phyloP scores from a whole-genome alignment of 1,284 basidiomycete species.

The Mrakiaceae sp. region DNA sequence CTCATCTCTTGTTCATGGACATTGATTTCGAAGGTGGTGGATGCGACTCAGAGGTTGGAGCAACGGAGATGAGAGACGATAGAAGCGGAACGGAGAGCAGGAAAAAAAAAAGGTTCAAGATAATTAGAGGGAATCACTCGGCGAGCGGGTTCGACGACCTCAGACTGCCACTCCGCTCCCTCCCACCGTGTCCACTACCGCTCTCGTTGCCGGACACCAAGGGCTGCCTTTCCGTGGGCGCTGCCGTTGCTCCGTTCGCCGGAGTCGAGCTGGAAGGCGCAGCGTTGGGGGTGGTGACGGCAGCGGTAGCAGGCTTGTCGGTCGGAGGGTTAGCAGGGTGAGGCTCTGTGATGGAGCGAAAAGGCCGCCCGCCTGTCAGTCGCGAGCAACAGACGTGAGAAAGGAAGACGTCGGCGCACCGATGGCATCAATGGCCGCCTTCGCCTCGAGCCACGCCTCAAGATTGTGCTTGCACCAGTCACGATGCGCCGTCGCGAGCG shows the following conservation, averaged over 20 bases:
- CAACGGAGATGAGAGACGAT: too few relatives aligned
- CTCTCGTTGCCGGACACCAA: not conserved
- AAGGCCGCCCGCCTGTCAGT: too few relatives aligned
- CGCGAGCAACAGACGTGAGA: not conserved
- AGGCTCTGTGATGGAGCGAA: not conserved
- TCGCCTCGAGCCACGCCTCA: constrained; percentile 92
- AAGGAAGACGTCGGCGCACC: constrained; percentile 23
- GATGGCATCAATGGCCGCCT: constrained; percentile 77
- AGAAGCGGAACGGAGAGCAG: too few relatives aligned
- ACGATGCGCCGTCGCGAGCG: constrained; percentile 77
- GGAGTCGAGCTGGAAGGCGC: not conserved
- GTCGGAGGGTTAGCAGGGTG: constrained; percentile 4
- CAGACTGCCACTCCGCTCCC: not conserved
- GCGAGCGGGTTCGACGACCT: not conserved
- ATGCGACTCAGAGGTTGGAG: too few relatives aligned
- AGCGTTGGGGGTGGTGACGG: not conserved
- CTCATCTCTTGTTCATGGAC: too few relatives aligned
- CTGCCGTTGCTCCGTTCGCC: not conserved
- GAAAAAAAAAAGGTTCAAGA: too few relatives aligned
- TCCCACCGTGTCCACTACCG: not conserved
- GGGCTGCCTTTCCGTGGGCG: not conserved
- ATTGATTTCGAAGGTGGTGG: too few relatives aligned
- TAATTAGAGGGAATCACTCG: too few relatives aligned
- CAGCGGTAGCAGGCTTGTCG: not conserved
- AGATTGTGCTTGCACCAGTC: constrained; percentile 96